Conservation (phyloP, 495 filamentous ascomycete genomes). For the Usnea hakonensis region DNA sequence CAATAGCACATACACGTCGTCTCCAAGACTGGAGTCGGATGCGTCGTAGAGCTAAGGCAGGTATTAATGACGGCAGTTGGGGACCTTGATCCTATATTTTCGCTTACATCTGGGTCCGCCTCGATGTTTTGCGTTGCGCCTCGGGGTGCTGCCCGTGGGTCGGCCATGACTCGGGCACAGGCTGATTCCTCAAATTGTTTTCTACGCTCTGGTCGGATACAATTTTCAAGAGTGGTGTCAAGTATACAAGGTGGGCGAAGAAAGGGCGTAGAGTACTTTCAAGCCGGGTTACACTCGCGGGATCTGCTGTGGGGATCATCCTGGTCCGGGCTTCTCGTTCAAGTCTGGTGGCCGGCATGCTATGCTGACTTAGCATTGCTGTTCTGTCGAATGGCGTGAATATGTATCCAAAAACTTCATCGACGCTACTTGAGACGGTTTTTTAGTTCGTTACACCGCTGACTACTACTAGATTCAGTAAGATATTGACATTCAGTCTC, state of each 20-base stretch:
- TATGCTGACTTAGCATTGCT: too few relatives aligned
- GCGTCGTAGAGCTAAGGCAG: constrained; percentile 11
- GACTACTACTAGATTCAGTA: too few relatives aligned
- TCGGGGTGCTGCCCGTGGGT: neutral
- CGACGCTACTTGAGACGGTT: too few relatives aligned
- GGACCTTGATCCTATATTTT: neutral
- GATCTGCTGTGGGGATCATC: too few relatives aligned
- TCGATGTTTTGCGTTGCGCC: neutral
- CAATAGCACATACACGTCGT: constrained; percentile 13
- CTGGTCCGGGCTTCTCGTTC: too few relatives aligned
- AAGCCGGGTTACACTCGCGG: too few relatives aligned
- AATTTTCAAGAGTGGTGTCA: neutral
- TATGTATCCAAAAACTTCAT: too few relatives aligned
- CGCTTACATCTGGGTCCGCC: constrained; percentile 17
- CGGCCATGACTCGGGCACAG: neutral
- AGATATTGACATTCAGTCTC: too few relatives aligned
- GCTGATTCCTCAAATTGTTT: neutral
- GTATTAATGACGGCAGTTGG: neutral
- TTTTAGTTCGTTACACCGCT: too few relatives aligned
- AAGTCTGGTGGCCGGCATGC: too few relatives aligned
- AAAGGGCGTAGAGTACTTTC: too few relatives aligned
- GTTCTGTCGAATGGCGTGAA: too few relatives aligned
- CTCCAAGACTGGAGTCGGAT: constrained; percentile 21
- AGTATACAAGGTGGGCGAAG: neutral
- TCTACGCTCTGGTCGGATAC: neutral